Evolutionary conservation across 257 asterid genomes (phyloP).

Genomic region (Jacaranda copaia): DNA sequence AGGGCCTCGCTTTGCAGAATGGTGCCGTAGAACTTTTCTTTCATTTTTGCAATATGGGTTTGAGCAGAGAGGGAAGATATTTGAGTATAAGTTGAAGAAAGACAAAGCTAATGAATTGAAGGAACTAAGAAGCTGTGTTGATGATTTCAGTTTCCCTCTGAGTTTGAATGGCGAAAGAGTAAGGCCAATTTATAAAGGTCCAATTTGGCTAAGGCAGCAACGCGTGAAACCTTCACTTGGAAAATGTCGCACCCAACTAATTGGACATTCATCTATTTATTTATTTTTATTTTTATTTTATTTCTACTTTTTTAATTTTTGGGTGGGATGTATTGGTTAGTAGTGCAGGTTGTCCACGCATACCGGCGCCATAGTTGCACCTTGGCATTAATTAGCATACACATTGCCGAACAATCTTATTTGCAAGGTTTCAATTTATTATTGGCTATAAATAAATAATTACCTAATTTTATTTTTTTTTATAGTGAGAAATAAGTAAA

Average conservation of each 20-base stretch:
- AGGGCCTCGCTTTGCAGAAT: conserved; percentile 61
- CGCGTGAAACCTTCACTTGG: conserved; percentile 28
- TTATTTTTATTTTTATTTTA: neutral
- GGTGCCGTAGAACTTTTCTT: conserved; percentile 44
- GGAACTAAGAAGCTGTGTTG: neutral
- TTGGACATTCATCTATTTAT: neutral
- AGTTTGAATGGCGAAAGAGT: conserved; percentile 23
- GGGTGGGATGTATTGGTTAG: conserved; percentile 21
- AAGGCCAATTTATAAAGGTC: conserved; percentile 39
- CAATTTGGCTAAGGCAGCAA: conserved; percentile 10
- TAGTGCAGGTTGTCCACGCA: conserved; percentile 30
- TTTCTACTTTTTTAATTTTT: neutral
- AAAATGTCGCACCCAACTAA: conserved; percentile 38
- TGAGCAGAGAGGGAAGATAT: neutral
- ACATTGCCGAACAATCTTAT: neutral
- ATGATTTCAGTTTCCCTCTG: conserved; percentile 20
- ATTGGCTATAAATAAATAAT: too few relatives aligned
- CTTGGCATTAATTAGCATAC: neutral
- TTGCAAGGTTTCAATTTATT: neutral
- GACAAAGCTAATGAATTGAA: neutral
- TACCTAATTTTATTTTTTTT: too few relatives aligned
- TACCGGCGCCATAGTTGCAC: neutral
- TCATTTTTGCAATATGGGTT: conserved; percentile 30
- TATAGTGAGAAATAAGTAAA: too few relatives aligned
- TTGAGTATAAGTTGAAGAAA: neutral